These are phyloP conservation scores for Saitozyma sp. DNA, from an alignment of 768 basidiomycete species.

Conservation along the genomic window DNA sequence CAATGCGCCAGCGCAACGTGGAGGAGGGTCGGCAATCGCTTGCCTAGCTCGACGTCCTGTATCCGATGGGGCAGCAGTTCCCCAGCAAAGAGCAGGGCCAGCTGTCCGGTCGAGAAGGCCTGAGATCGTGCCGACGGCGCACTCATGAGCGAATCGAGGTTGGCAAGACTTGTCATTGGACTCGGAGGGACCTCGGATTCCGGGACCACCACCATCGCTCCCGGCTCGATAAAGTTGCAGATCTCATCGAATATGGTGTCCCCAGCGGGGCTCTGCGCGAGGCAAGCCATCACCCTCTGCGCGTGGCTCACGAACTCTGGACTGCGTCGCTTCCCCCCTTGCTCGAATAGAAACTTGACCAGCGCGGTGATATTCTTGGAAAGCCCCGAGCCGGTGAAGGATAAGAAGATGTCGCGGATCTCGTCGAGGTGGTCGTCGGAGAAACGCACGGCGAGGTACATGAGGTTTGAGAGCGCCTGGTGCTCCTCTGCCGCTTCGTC, in stretches of 20 bases:
- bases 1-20: slow-evolving; percentile 78
- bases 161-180: slow-evolving; percentile 59
- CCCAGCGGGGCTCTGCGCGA: slow-evolving; percentile 74
- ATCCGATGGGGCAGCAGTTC: slow-evolving; percentile 54
- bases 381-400: slow-evolving; percentile 67
- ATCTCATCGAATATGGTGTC: slow-evolving; percentile 75
- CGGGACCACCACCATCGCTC: slow-evolving; percentile 77
- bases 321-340: slow-evolving; percentile 80
- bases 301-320: slow-evolving; percentile 75
- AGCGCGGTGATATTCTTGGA: slow-evolving; percentile 69
- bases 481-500: slow-evolving; percentile 58
- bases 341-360: slow-evolving; percentile 79
- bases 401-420: slow-evolving; percentile 73
- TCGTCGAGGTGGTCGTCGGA: slow-evolving; percentile 74
- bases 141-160: slow-evolving; percentile 55
- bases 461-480: slow-evolving; percentile 72
- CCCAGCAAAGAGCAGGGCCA: slow-evolving; percentile 72
- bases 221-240: slow-evolving; percentile 79
- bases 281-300: slow-evolving; percentile 75
- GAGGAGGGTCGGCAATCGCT: slow-evolving; percentile 68
- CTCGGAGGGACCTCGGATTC: slow-evolving; percentile 33
- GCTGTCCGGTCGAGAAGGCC: slow-evolving; percentile 74
- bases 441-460: slow-evolving; percentile 77
- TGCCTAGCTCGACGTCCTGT: slow-evolving; percentile 67
- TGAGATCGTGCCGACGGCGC: slow-evolving; percentile 45